Conservation (phyloP, 2,329 filamentous ascomycete genomes). For the Monosporascus sp. region DNA sequence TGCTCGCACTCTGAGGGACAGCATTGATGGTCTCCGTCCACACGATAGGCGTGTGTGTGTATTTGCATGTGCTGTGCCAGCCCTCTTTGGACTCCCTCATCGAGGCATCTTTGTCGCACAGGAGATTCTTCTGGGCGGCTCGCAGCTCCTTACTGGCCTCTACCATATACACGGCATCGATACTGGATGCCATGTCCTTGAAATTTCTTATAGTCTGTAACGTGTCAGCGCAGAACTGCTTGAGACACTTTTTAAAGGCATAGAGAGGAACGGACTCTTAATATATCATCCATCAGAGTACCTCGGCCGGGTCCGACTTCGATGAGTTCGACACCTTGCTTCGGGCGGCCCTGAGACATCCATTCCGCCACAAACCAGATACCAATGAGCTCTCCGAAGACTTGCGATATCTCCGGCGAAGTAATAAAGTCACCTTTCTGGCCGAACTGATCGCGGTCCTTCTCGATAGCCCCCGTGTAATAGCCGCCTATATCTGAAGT, state of each 20-base stretch:
- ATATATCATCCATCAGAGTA: conserved; percentile 94
- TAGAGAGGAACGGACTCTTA: conserved; percentile 59
- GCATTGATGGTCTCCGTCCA: conserved; percentile 89
- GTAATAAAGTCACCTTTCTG: conserved; percentile 91
- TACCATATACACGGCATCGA: conserved; percentile 88
- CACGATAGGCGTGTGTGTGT: conserved; percentile 67
- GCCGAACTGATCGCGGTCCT: conserved; percentile 83
- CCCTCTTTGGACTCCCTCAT: conserved; percentile 70
- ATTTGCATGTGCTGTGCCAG: conserved; percentile 69
- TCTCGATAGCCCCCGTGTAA: conserved; percentile 71
- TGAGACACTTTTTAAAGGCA: not conserved
- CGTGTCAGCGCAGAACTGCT: not conserved
- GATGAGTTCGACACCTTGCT: conserved; percentile 75
- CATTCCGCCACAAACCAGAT: conserved; percentile 96
- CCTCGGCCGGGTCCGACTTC: conserved; percentile 92
- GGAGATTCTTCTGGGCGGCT: conserved; percentile 69
- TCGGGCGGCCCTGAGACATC: conserved; percentile 79
- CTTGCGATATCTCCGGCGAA: conserved; percentile 93
- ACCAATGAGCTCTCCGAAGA: conserved; percentile 91
- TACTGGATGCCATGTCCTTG: conserved; percentile 65
- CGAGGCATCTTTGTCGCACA: conserved; percentile 67
- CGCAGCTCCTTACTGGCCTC: conserved; percentile 84
- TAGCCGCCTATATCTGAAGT: conserved; percentile 89
- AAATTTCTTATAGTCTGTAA: conserved; percentile 77
- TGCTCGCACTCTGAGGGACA: conserved; percentile 64